phyloP scores from a whole-genome alignment of 257 asterid genomes.

The Scutellaria barbata region DNA sequence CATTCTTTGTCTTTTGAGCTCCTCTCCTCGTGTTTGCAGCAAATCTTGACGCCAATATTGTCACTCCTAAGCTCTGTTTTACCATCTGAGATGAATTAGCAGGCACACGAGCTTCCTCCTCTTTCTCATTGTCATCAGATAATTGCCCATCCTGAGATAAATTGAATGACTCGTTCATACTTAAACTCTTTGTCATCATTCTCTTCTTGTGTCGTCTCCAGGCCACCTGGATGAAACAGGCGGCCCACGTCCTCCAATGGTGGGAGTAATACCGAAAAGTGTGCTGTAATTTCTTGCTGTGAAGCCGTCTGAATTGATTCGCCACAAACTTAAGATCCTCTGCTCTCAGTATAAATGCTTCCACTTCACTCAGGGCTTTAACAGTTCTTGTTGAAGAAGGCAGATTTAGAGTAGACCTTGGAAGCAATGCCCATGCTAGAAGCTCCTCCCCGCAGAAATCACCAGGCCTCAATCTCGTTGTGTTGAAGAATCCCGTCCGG shows the following conservation, averaged over 20 bases:
- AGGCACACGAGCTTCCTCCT: slow-evolving; percentile 6
- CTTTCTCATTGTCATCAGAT: slow-evolving; percentile 36
- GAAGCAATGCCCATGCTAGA: slow-evolving; percentile 85
- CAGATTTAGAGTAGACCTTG: slow-evolving; percentile 61
- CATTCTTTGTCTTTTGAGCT: slow-evolving; percentile 63
- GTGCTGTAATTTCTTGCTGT: slow-evolving; percentile 83
- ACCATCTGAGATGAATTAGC: slow-evolving; percentile 33
- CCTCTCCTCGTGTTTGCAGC: slow-evolving; percentile 79
- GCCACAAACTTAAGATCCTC: slow-evolving; percentile 92
- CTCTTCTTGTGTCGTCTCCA: slow-evolving; percentile 71
- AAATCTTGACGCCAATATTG: slow-evolving; percentile 75
- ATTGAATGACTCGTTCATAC: slow-evolving; percentile 56
- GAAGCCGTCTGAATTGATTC: slow-evolving; percentile 80
- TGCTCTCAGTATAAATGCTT: slow-evolving; percentile 79
- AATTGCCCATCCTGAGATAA: slow-evolving; percentile 38
- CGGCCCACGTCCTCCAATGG: slow-evolving; percentile 92
- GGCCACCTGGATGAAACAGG: slow-evolving; percentile 76
- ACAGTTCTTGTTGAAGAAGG: slow-evolving; percentile 87
- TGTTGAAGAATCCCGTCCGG: slow-evolving; percentile 73
- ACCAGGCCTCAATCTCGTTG: slow-evolving; percentile 63
- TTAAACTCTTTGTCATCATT: slow-evolving; percentile 46
- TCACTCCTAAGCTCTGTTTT: slow-evolving; percentile 60
- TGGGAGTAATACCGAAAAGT: slow-evolving; percentile 80
- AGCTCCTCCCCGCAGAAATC: slow-evolving; percentile 89
- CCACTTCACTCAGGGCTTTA: slow-evolving; percentile 68